phyloP scores from a whole-genome alignment of 164 flowering plant species.

The Aristolochia californica region DNA sequence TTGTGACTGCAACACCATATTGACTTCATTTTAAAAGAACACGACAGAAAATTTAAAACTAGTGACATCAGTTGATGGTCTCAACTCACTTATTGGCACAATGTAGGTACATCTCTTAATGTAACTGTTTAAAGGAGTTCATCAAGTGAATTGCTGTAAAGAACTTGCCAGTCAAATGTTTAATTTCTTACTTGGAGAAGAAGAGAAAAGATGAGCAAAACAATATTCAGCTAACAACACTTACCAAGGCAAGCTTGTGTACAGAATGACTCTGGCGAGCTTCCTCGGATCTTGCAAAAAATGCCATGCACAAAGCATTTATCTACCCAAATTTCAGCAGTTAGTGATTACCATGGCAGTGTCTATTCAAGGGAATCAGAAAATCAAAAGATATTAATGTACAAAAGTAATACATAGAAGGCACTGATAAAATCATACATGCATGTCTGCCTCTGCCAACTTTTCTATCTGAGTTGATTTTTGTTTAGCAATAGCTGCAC shows the following conservation, averaged over 20 bases:
- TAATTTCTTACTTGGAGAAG: too few relatives aligned
- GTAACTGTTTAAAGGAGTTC: too few relatives aligned
- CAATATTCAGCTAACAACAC: neutral
- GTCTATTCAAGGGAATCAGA: too few relatives aligned
- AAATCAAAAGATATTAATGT: too few relatives aligned
- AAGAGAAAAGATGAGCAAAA: neutral
- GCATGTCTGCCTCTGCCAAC: conserved; percentile 85
- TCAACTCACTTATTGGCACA: neutral
- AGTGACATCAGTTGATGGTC: neutral
- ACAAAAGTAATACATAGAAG: neutral
- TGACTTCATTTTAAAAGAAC: neutral
- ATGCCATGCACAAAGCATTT: conserved; percentile 91
- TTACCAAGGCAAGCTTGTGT: conserved; percentile 91
- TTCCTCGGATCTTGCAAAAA: conserved; percentile 90
- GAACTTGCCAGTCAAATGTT: too few relatives aligned
- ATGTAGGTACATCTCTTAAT: too few relatives aligned
- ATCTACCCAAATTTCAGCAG: conserved; percentile 34
- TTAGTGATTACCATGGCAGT: too few relatives aligned
- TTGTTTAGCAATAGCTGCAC: conserved; percentile 79
- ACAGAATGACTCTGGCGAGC: conserved; percentile 79
- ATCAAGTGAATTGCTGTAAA: too few relatives aligned
- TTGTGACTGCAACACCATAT: too few relatives aligned
- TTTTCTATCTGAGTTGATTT: conserved; percentile 88
- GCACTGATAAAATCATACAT: conserved; percentile 35
- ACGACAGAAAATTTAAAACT: neutral